These are phyloP conservation scores for Rhododendron simsii DNA, from an alignment of 148 eudicot species.

Conservation along the genomic window DNA sequence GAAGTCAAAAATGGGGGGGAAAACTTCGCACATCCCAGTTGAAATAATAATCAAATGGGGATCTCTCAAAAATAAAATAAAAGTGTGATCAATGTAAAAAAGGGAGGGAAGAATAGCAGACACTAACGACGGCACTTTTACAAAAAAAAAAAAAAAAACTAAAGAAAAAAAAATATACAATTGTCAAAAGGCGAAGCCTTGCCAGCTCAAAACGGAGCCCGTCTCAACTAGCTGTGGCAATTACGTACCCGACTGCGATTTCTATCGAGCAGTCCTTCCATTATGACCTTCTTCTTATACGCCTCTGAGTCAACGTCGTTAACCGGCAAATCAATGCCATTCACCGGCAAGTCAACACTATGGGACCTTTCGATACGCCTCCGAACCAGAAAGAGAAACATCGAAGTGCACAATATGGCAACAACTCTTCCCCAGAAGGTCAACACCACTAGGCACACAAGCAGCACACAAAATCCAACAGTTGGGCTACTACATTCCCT, in stretches of 20 bases:
- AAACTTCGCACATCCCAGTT: not conserved
- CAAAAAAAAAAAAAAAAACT: not conserved
- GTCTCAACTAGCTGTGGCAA: not conserved
- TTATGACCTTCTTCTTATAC: slow-evolving; percentile 20
- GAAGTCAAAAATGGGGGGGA: not conserved
- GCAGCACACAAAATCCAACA: slow-evolving; percentile 7
- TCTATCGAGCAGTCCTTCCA: slow-evolving; percentile 23
- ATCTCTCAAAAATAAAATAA: too few relatives aligned
- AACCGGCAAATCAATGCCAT: not conserved
- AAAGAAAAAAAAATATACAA: not conserved
- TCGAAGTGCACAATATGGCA: slow-evolving; percentile 31
- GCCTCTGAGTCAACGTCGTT: slow-evolving; percentile 9
- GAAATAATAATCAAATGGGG: too few relatives aligned
- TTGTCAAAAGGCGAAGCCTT: not conserved
- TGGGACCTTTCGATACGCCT: not conserved
- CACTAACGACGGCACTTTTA: not conserved
- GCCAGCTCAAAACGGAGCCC: not conserved
- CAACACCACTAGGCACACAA: slow-evolving; percentile 21
- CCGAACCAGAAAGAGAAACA: slow-evolving; percentile 13
- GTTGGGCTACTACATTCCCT: not conserved
- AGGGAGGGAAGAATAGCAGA: not conserved
- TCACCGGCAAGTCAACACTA: not conserved
- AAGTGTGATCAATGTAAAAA: not conserved
- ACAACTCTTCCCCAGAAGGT: slow-evolving; percentile 21
- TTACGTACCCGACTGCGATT: not conserved